Base-by-base conservation (phyloP, 768 basidiomycete genomes). In the Auricularia sp. region DNA sequence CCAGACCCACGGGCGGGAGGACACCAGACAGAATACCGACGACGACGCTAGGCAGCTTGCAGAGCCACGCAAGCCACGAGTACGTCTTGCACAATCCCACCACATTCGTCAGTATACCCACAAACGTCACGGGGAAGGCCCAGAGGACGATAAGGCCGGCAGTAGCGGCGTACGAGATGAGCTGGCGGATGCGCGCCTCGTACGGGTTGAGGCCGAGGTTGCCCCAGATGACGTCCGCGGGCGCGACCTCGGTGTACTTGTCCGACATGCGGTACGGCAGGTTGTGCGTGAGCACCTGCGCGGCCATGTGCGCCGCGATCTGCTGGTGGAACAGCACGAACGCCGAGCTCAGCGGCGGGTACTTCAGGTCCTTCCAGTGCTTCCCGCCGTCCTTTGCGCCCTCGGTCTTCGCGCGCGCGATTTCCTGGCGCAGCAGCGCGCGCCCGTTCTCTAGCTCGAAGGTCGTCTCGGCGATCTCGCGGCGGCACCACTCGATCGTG, bases 291-390 rank as follows among this genome's bases (percentile, higher is more conserved):
- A 95, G 76, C 3, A 80, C 78, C 75, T 94, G 87, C 42, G 82
- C 81, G 1, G 90, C 93, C 74, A 98, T 78, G 75, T 98, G 94
- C 18, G 95, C 94, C 2, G 91, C 89, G 67, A 97, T 90, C 78
- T 98, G 96, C 69, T 85, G 82, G 74, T 94, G 86, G 82, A 98
- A 98, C 24, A 90, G 87, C 66, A 98, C 81, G 74, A 98, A 98
- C 7, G 89, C 89, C 37, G 86, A 88, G 70, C 79, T 87, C 68
- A 87, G 66, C 3, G 81, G 81, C 2, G 85, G 86, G 65, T 88
- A 89, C 62, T 74, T 74, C 65, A 77, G 69, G 35, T 67, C 54
- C 33, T 69, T 33, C 34, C 54, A 69, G 37, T 45, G 29, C 29
- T 29, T 65, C 3, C 69, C 54, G 34, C 67, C 67, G 6, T 65